Base-by-base conservation (phyloP, 1,284 basidiomycete genomes). In the Tremellales sp. region DNA sequence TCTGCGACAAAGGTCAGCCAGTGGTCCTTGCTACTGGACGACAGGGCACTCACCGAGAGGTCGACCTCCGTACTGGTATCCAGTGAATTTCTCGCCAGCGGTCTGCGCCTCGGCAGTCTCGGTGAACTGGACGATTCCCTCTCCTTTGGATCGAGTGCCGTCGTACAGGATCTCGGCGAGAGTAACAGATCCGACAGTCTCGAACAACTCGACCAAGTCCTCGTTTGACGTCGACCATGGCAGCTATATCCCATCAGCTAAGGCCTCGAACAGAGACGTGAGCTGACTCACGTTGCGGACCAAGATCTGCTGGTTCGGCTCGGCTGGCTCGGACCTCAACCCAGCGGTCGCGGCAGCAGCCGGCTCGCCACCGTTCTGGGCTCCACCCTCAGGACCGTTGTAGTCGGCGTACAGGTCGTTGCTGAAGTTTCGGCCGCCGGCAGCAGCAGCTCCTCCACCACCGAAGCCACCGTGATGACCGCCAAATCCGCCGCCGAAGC, bases 201-300 rank as follows among this genome's bases (percentile, higher is more conserved):
- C 93, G 66, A 98, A 98, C 26, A 98, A 77, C 75, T 98, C 94
- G 22, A 97, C 93, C 25, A 98, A 78, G 69, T 98, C 94, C 68
- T 97, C 93, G 72, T 97, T 96, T n/a, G 92, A 89, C 29, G 94
- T 98, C 15, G 92, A 97, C 91, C 92, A 97, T 0, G 94, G 94
- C 17, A 98, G 77, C 91, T 97, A 61, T 13, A 39, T 22, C 13
- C 40, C 12, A 26, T 43, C 43, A 54, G 42, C 29, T 27, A 43
- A 6, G 13, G 39, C 23, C 51, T 12, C 15, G 40, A 17, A 7
- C 5, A 35, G 2, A 46, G 23, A 26, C 25, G 15, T 39, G 17
- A 13, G 21, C 37, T 23, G 6, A 83, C 91, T 75, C 72, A 93
- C 91, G 72, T 97, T 97, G 74, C 89, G 85, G 62, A 97, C 93